Base-by-base conservation (phyloP, 208 protist species). In the Wallacemonas sp. region DNA sequence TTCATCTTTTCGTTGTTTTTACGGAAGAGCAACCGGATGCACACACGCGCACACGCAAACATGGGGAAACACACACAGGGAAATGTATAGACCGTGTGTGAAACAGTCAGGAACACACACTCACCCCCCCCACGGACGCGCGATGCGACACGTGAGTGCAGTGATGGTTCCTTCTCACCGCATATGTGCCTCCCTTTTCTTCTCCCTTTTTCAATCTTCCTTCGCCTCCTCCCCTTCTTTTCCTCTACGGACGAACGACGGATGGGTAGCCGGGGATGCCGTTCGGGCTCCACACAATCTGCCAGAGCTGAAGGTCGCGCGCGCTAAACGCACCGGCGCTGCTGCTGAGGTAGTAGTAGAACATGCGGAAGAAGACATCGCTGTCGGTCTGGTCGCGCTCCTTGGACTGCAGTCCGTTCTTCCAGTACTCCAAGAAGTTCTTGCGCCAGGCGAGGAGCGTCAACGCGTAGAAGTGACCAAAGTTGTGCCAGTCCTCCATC, bases 291-390 rank as follows among this genome's bases (percentile, higher is more conserved):
- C 83, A 64, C 33, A 87, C 78, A 20, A 84, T 67, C 52, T 87
- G 81, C 81, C 81, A 87, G 29, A 87, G 72, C 68, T 87, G 81
- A 25, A 87, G 42, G 25, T 84, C 77, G 29, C 81, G 77, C 25
- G 74, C 74, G 32, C 45, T 42, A 44, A 87, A 87, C 23, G 74
- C 81, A 23, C 77, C 81, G 0, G 77, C 77, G 55, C 81, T 84
- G 67, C 74, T 84, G 67, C 81, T 87, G 4, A 87, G 72, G 57
- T 84, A 87, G 65, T 87, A 87, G 75, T 80, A 87, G 42, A 87
- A 87, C 70, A 81, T 87, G 18, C 81, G 77, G 48, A 84, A 87
- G 50, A 87, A 84, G n/a, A 66, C 33, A n/a, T 69, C 66, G 8
- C 32, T 28, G 14, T 72, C 49, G 8, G 22, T 31, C 54, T 63